These are phyloP conservation scores for Sarocladium kiliense DNA, from an alignment of 2,329 filamentous ascomycete species.

Conservation along the genomic window DNA sequence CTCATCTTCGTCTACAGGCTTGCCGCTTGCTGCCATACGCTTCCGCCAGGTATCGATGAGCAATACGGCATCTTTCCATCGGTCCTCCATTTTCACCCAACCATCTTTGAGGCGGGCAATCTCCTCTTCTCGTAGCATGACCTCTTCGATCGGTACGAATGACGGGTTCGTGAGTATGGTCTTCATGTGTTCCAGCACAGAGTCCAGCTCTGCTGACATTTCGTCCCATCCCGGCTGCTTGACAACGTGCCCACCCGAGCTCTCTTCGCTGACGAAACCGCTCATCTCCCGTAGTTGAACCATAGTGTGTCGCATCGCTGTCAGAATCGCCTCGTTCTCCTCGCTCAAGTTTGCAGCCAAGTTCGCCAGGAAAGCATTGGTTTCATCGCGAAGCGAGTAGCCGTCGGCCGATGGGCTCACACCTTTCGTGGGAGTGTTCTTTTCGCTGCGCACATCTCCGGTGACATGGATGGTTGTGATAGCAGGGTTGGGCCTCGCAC, in stretches of 20 bases:
- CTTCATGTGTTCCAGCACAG: slow-evolving; percentile 73
- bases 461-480: slow-evolving; percentile 54
- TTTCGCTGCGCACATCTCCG: slow-evolving; percentile 43
- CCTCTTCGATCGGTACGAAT: slow-evolving; percentile 92
- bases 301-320: slow-evolving; percentile 66
- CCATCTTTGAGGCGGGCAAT: slow-evolving; percentile 77
- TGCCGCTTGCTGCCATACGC: slow-evolving; percentile 66
- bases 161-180: slow-evolving; percentile 89
- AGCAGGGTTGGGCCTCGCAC: slow-evolving; percentile 47
- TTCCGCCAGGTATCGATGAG: slow-evolving; percentile 92
- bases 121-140: slow-evolving; percentile 86
- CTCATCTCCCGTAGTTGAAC: slow-evolving; percentile 66
- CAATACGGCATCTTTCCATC: slow-evolving; percentile 83
- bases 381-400: slow-evolving; percentile 77
- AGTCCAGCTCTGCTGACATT: slow-evolving; percentile 68
- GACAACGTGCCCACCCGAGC: slow-evolving; percentile 24
- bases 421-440: slow-evolving; percentile 25
- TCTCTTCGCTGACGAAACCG: slow-evolving; percentile 36
- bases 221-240: slow-evolving; percentile 50
- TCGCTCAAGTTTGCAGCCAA: slow-evolving; percentile 79
- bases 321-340: slow-evolving; percentile 81
- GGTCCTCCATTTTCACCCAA: slow-evolving; percentile 88
- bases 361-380: slow-evolving; percentile 83
- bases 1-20: slow-evolving; percentile 64
- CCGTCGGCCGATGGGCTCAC: slow-evolving; percentile 21